phyloP scores from a whole-genome alignment of 2,329 filamentous ascomycete species.

The Byssochlamys sp. region DNA sequence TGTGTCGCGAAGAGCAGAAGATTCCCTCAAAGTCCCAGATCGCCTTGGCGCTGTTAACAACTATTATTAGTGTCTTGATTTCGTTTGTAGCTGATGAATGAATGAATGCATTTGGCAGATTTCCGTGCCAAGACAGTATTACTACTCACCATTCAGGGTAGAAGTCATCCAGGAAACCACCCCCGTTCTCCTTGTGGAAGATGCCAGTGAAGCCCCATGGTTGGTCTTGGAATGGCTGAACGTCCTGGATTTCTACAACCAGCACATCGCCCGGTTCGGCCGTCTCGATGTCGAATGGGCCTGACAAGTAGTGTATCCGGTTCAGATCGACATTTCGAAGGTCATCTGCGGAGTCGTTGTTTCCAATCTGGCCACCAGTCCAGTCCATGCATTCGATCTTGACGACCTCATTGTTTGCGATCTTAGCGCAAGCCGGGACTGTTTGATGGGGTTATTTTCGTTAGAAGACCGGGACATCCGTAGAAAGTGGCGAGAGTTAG shows the following conservation, averaged over 20 bases:
- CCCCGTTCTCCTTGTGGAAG: slow-evolving; percentile 71
- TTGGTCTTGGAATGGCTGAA: slow-evolving; percentile 74
- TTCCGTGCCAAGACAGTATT: not conserved
- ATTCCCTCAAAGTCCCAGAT: slow-evolving; percentile 72
- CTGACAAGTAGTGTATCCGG: slow-evolving; percentile 75
- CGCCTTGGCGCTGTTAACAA: slow-evolving; percentile 47
- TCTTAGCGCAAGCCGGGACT: slow-evolving; percentile 66
- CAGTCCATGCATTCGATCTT: slow-evolving; percentile 91
- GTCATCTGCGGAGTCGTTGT: slow-evolving; percentile 85
- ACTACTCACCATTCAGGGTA: slow-evolving; percentile 65
- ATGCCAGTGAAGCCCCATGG: slow-evolving; percentile 87
- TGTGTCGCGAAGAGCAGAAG: slow-evolving; percentile 75
- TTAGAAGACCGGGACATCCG: not conserved
- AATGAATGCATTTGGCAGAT: slow-evolving; percentile 30
- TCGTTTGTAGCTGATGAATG: too few relatives aligned
- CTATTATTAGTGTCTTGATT: not conserved
- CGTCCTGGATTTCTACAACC: slow-evolving; percentile 82
- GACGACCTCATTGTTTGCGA: slow-evolving; percentile 75
- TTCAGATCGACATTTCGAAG: slow-evolving; percentile 76
- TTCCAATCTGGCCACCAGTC: slow-evolving; percentile 68
- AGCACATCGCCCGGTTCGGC: slow-evolving; percentile 78
- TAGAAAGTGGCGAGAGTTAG: not conserved
- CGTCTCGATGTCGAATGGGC: slow-evolving; percentile 76
- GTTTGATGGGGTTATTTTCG: not conserved
- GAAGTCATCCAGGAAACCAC: slow-evolving; percentile 77